These are phyloP conservation scores for Cardamine resedifolia DNA, from an alignment of 345 rosid genomes.

Conservation along the genomic window DNA sequence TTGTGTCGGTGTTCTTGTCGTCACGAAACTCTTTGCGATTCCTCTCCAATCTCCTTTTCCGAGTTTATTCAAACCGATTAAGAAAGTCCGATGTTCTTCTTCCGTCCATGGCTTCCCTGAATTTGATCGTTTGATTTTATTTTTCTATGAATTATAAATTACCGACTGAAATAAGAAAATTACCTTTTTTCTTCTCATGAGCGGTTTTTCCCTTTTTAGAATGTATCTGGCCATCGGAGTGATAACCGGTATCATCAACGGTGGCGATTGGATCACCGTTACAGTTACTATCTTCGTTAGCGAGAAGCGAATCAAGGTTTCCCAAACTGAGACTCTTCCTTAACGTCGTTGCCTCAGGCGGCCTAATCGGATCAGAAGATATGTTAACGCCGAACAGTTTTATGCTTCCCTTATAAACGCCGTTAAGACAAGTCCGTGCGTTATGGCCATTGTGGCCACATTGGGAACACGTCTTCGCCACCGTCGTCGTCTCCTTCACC, in stretches of 20 bases:
- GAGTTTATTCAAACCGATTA: slow-evolving; percentile 48
- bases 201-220: slow-evolving; percentile 29
- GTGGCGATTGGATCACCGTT: slow-evolving; percentile 24
- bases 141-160: neutral
- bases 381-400: slow-evolving; percentile 64
- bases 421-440: slow-evolving; percentile 47
- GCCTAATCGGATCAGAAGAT: slow-evolving; percentile 22
- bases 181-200: slow-evolving; percentile 49
- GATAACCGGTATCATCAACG: slow-evolving; percentile 44
- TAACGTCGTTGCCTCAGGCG: slow-evolving; percentile 33
- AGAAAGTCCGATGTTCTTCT: slow-evolving; percentile 57
- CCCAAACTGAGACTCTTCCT: slow-evolving; percentile 51
- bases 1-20: slow-evolving; percentile 58
- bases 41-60: slow-evolving; percentile 82
- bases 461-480: slow-evolving; percentile 46
- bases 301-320: slow-evolving; percentile 31
- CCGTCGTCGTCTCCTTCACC: slow-evolving; percentile 31
- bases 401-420: slow-evolving; percentile 29
- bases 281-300: slow-evolving; percentile 2
- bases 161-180: neutral
- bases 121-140: neutral
- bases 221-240: slow-evolving; percentile 54
- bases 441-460: slow-evolving; percentile 56
- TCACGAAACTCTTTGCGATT: slow-evolving; percentile 54
- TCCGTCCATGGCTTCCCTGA: slow-evolving; percentile 68